phyloP scores from a whole-genome alignment of 2,329 filamentous ascomycete species.

The Xylariaceae sp. region DNA sequence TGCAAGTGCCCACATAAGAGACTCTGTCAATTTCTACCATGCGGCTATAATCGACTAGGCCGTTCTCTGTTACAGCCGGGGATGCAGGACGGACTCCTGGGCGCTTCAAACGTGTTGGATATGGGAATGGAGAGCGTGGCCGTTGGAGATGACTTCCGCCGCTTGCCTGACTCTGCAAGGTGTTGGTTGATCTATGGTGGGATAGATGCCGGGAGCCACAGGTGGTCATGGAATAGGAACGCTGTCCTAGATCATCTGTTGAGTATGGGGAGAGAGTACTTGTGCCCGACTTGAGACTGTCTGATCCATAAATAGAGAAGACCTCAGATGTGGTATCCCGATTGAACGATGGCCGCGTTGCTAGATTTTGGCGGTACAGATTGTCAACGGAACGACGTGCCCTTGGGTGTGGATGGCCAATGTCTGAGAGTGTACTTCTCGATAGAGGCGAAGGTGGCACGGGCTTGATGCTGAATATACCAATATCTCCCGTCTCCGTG shows the following conservation, averaged over 20 bases:
- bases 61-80: constrained; percentile 56
- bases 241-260: constrained; percentile 51
- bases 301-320: constrained; percentile 61
- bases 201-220: constrained; percentile 55
- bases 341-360: constrained; percentile 55
- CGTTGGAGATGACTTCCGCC: constrained; percentile 51
- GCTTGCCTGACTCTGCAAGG: constrained; percentile 56
- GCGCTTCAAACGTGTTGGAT: constrained; percentile 63
- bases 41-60: constrained; percentile 55
- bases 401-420: constrained; percentile 37
- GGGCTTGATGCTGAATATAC: constrained; percentile 62
- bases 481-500: constrained; percentile 71
- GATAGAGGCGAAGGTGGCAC: constrained; percentile 43
- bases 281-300: constrained; percentile 54
- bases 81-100: constrained; percentile 58
- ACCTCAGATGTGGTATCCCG: constrained; percentile 62
- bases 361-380: constrained; percentile 48
- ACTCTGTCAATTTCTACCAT: constrained; percentile 58
- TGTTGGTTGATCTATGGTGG: constrained; percentile 55
- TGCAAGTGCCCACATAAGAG: constrained; percentile 49
- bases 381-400: constrained; percentile 44
- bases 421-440: constrained; percentile 42
- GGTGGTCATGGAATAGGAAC: constrained; percentile 63
- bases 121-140: constrained; percentile 65
- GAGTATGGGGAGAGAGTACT: constrained; percentile 51